Percentiles rank a stretch among this genome's conserved stretches.
Conservation (phyloP, 495 filamentous ascomycete genomes). For the Penicillium taxi region DNA sequence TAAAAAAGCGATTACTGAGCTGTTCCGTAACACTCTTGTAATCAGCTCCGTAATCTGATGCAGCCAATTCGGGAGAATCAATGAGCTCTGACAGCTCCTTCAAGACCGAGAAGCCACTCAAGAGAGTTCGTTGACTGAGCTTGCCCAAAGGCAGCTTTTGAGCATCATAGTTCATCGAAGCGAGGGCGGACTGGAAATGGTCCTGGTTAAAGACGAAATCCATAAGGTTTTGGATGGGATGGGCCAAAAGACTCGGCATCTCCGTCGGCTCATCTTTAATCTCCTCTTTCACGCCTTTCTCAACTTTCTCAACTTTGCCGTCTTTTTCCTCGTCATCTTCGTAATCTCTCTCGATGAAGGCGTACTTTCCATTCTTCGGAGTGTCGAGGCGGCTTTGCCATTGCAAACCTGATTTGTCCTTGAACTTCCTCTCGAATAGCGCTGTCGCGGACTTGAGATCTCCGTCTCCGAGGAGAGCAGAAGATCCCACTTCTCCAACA, state of each 20-base stretch:
- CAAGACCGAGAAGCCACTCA: slow-evolving; percentile 59
- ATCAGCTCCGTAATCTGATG: slow-evolving; percentile 35
- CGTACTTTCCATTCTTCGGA: slow-evolving; percentile 62
- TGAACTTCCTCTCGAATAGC: slow-evolving; percentile 68
- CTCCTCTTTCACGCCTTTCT: slow-evolving; percentile 25
- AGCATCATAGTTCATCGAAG: slow-evolving; percentile 64
- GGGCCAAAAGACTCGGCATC: slow-evolving; percentile 46
- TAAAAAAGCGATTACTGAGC: slow-evolving; percentile 69
- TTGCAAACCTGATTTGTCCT: slow-evolving; percentile 59
- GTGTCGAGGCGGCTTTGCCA: slow-evolving; percentile 56
- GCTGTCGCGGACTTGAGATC: slow-evolving; percentile 38
- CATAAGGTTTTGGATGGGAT: slow-evolving; percentile 58
- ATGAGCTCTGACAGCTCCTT: slow-evolving; percentile 65
- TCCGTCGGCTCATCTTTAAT: slow-evolving; percentile 14
- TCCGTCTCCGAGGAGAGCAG: slow-evolving; percentile 35
- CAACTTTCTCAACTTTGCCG: slow-evolving; percentile 20
- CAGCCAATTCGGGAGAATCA: slow-evolving; percentile 38
- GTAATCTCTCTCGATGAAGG: slow-evolving; percentile 66
- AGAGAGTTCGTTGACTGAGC: slow-evolving; percentile 67
- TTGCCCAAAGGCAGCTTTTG: slow-evolving; percentile 77
- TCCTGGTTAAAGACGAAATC: slow-evolving; percentile 73
- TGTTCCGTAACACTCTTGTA: slow-evolving; percentile 41
- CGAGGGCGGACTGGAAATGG: slow-evolving; percentile 57
- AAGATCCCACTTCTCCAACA: slow-evolving; percentile 65
- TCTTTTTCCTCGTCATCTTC: slow-evolving; percentile 43